Percentiles rank a stretch among this genome's conserved stretches.
Conservation (phyloP, 352 stramenopile species). For the Pseudoperonospora humuli region DNA sequence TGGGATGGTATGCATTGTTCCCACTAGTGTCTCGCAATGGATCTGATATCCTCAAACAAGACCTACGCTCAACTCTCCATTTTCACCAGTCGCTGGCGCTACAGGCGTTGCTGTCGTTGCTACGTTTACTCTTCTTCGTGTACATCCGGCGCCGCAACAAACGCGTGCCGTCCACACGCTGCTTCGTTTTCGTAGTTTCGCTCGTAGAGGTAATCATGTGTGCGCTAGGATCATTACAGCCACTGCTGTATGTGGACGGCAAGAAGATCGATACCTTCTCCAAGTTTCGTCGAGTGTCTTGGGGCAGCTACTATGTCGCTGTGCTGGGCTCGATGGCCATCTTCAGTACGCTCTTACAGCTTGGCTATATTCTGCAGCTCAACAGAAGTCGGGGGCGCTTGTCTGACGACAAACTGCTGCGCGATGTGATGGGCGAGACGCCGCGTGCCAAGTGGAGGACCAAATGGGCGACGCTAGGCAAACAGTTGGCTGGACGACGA, state of each 20-base stretch:
- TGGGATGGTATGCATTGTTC: constrained; percentile 47
- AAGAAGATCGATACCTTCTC: constrained; percentile 32
- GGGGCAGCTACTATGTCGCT: constrained; percentile 48
- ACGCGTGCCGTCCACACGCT: constrained; percentile 57
- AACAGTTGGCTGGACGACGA: constrained; percentile 42
- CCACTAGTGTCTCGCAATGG: constrained; percentile 28
- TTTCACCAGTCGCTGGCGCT: constrained; percentile 65
- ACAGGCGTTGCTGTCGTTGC: constrained; percentile 39
- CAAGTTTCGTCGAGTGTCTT: constrained; percentile 34
- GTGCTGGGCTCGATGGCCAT: constrained; percentile 41
- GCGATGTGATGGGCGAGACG: constrained; percentile 45
- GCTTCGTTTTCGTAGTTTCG: constrained; percentile 76
- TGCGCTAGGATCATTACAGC: constrained; percentile 50
- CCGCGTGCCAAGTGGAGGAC: constrained; percentile 40
- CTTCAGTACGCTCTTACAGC: constrained; percentile 45
- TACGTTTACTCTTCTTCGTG: constrained; percentile 52
- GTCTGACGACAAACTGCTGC: constrained; percentile 53
- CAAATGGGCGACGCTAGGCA: constrained; percentile 74
- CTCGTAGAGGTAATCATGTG: constrained; percentile 39
- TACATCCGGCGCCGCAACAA: constrained; percentile 67
- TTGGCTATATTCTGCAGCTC: constrained; percentile 70
- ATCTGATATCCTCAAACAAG: constrained; percentile 23
- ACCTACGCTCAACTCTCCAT: constrained; percentile 31
- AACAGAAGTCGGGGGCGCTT: constrained; percentile 63
- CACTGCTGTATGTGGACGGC: constrained; percentile 55